A percentile compares a stretch with the other conserved stretches of the same genome.
phyloP scores from a whole-genome alignment of 1,284 basidiomycete genomes.

The Leccinum fallax region DNA sequence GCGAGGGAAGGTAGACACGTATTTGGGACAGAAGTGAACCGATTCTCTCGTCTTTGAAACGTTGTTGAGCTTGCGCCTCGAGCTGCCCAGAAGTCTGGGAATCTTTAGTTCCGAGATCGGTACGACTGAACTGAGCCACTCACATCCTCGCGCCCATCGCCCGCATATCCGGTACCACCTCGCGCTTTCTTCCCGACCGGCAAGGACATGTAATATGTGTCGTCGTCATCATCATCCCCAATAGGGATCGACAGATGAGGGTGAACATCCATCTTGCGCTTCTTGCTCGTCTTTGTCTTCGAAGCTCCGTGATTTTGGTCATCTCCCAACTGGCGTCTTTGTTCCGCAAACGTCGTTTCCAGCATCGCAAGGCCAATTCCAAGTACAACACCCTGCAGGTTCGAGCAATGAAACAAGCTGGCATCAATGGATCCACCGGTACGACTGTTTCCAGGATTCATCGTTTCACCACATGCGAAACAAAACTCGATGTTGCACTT shows the following conservation, averaged over 20 bases:
- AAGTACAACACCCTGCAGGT: constrained; percentile 83
- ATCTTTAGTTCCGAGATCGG: constrained; percentile 5
- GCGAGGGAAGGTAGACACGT: constrained; percentile 76
- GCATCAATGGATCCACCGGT: constrained; percentile 46
- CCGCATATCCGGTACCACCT: constrained; percentile 84
- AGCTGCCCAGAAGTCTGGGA: constrained; percentile 74
- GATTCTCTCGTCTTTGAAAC: constrained; percentile 69
- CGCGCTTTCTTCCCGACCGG: constrained; percentile 62
- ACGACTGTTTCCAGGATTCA: constrained; percentile 46
- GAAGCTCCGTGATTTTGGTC: constrained; percentile 37
- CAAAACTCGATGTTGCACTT: constrained; percentile 72
- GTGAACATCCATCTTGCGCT: constrained; percentile 49
- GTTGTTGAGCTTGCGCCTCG: constrained; percentile 73
- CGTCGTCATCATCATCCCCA: constrained; percentile 59
- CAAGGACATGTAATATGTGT: constrained; percentile 46
- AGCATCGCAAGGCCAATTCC: constrained; percentile 84
- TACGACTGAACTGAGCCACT: constrained; percentile 35
- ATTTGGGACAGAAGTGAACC: constrained; percentile 68
- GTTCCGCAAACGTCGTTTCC: constrained; percentile 67
- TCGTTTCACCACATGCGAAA: constrained; percentile 81
- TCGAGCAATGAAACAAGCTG: constrained; percentile 83
- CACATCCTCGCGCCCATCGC: constrained; percentile 79
- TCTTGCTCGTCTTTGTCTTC: constrained; percentile 48
- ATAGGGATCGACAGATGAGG: constrained; percentile 32
- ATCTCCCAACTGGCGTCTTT: constrained; percentile 47